Base-by-base conservation (phyloP, 2,329 filamentous ascomycete genomes). In the Pyrenophora tritici-repentis region DNA sequence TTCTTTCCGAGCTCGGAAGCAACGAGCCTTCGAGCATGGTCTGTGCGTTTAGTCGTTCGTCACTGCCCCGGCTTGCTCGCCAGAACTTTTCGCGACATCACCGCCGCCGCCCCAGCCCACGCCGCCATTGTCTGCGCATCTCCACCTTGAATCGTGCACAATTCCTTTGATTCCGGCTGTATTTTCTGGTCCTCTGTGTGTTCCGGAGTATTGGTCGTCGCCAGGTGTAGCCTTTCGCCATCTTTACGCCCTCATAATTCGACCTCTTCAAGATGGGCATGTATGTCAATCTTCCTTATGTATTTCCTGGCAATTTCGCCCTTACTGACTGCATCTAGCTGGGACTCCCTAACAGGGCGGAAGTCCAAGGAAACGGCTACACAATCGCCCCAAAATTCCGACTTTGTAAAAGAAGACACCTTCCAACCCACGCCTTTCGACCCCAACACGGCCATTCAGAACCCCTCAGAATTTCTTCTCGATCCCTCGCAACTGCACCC, bases 401-500 rank as follows among this genome's bases (percentile, higher is more conserved):
- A 62, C 37, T 62, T 62, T 47, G 55, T 49, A n/a, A 76, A 83
- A 55, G 62, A 70, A 63, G 67, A 72, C 67, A 76, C 78, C 65
- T 82, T 83, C 73, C 76, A 78, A 36, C 76, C 83, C 50, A 75
- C 80, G 47, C 74, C 81, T 61, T 92, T 90, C 76, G 86, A 92
- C 74, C 85, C 90, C 35, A 81, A 84, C 62, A 82, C 86, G 66
- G 85, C 76, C 53, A 73, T 86, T 46, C 86, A 89, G 75, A 91
- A 93, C 76, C 89, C 94, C 66, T 88, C 90, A 68, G 88, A 90
- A 49, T 97, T 99, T 77, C 85, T 97, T 53, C 85, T 91, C 74
- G 94, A 99, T 76, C 90, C 93, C 8, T 86, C 91, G 58, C 83
- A 89, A 74, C 82, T 99, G 66, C 94, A 99, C 75, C 94, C 95